Percentiles rank a stretch among this genome's conserved stretches.
Conservation (phyloP, 345 rosid genomes). For the Linum usitatissimum region DNA sequence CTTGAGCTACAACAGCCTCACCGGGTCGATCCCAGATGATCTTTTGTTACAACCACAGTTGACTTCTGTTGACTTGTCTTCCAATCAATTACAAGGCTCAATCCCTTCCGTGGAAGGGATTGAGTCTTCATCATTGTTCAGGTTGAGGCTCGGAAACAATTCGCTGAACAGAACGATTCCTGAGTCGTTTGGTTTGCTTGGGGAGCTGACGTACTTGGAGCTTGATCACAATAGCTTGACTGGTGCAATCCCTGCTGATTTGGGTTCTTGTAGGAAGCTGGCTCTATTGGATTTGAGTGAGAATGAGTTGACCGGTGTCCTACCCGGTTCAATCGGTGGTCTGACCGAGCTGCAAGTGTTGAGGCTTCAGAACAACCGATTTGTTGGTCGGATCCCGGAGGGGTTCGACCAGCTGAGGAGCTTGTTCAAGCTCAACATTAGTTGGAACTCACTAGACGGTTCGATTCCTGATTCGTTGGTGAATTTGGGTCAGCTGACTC, state of each 20-base stretch:
- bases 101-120: conserved; percentile 40
- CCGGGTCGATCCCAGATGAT: conserved; percentile 37
- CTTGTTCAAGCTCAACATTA: conserved; percentile 34
- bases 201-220: conserved; percentile 47
- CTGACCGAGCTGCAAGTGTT: conserved; percentile 44
- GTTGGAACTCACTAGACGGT: conserved; percentile 53
- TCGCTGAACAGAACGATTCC: conserved; percentile 29
- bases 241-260: conserved; percentile 32
- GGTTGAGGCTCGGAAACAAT: conserved; percentile 69
- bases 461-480: conserved; percentile 46
- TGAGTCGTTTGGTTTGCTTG: conserved; percentile 17
- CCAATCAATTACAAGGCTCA: conserved; percentile 31
- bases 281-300: conserved; percentile 48
- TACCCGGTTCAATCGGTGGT: conserved; percentile 34
- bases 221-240: conserved; percentile 51
- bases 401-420: conserved; percentile 18
- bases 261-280: conserved; percentile 35
- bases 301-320: conserved; percentile 33
- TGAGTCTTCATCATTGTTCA: conserved; percentile 34
- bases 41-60: conserved; percentile 30
- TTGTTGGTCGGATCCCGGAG: conserved; percentile 43
- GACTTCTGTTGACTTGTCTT: conserved; percentile 44
- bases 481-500: conserved; percentile 24
- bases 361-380: conserved; percentile 39
- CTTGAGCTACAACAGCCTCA: conserved; percentile 46